Base-by-base conservation (phyloP, 371 early-diverging fungal genomes). In the Actinomucor elegans region DNA sequence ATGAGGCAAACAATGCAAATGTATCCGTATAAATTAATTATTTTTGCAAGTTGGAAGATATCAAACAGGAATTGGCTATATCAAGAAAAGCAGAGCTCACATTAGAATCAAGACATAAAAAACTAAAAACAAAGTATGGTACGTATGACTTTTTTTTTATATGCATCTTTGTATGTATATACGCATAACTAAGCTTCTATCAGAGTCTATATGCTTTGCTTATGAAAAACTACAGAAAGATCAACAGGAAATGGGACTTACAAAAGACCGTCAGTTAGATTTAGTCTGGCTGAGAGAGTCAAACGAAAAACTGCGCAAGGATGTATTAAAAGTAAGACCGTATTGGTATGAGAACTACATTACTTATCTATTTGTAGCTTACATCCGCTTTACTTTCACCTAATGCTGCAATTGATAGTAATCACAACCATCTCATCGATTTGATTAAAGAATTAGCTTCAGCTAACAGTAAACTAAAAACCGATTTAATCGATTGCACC, bases 401-500 rank as follows among this genome's bases (percentile, higher is more conserved):
- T 12, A 47, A 48, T 42, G 17, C 48, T 27, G 48, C 57, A 52
- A 48, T 33, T 52, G 47, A 52, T 34, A 47, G 44, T 35, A 55
- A 59, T 28, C 17, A 55, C 12, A 50, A 59, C 29, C 55, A 66
- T 20, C 54, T 63, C 15, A 46, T 67, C 21, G 63, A 67, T 0
- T 52, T 77, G 18, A 71, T 77, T 28, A 77, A 72, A 55, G 78
- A 77, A 35, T 42, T 77, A 9, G 74, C 68, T 7, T 64, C 64
- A 10, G 68, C 78, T 9, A 73, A 77, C 36, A 67, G 59, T 43
- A 74, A 77, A 43, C 43, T 71, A 23, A 77, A 74, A 44, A 55
- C 49, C 5, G 74, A 77, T 17, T 38, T 77, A 9, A 55, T 71
- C 23, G 69, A 68, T 37, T 73, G 66, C 28, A 69, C 55, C 26